phyloP scores from a whole-genome alignment of 257 asterid genomes.

The Solanum raphanifolium region DNA sequence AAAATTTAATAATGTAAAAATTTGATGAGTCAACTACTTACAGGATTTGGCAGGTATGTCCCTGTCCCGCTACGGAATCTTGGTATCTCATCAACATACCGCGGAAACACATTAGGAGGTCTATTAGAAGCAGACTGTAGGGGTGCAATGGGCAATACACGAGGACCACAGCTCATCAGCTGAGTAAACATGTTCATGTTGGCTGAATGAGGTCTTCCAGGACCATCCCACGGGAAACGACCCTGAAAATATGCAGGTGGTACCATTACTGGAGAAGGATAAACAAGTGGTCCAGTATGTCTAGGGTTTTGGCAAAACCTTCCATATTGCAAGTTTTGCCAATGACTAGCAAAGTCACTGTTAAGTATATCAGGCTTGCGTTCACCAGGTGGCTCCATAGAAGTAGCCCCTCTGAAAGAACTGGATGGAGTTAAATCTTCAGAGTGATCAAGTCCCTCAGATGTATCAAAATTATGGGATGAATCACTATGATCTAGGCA shows the following conservation, averaged over 20 bases:
- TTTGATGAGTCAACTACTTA: slow-evolving; percentile 29
- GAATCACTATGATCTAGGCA: slow-evolving; percentile 34
- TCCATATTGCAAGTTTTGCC: slow-evolving; percentile 83
- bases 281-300: slow-evolving; percentile 37
- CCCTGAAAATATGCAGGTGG: slow-evolving; percentile 83
- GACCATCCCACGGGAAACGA: slow-evolving; percentile 63
- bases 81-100: slow-evolving; percentile 61
- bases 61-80: slow-evolving; percentile 94
- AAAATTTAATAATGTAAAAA: neutral
- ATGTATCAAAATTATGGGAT: slow-evolving; percentile 29
- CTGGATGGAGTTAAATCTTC: slow-evolving; percentile 40
- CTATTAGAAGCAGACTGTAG: slow-evolving; percentile 53
- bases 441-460: slow-evolving; percentile 38
- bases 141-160: slow-evolving; percentile 59
- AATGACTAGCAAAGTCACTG: slow-evolving; percentile 88
- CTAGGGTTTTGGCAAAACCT: slow-evolving; percentile 78
- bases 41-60: slow-evolving; percentile 94
- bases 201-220: slow-evolving; percentile 64
- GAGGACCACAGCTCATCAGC: slow-evolving; percentile 60
- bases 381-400: slow-evolving; percentile 38
- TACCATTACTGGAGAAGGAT: slow-evolving; percentile 73
- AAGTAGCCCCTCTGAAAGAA: slow-evolving; percentile 34
- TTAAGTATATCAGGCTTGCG: slow-evolving; percentile 68
- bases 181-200: slow-evolving; percentile 56
- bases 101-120: slow-evolving; percentile 61